A percentile compares a stretch with the other conserved stretches of the same genome.
phyloP scores from a whole-genome alignment of 257 asterid species.

The Galeopsis tetrahit region DNA sequence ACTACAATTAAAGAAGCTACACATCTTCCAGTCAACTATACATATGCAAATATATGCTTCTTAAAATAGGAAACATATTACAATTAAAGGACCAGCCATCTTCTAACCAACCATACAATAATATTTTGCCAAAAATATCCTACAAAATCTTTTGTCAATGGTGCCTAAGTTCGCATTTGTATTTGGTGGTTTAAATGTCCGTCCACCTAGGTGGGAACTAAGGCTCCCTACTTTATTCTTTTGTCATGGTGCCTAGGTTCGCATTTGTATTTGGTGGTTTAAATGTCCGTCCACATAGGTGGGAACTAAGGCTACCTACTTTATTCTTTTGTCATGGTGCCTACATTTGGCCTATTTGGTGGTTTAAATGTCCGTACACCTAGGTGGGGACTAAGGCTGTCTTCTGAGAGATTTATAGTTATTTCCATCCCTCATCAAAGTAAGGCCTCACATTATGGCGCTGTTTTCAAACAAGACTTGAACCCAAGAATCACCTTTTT shows the following conservation, averaged over 20 bases:
- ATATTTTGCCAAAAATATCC: background rate
- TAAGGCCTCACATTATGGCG: background rate
- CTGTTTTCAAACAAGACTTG: too few species aligned
- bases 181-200: background rate
- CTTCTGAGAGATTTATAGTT: background rate
- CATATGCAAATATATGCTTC: background rate
- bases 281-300: background rate
- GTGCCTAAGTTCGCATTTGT: background rate
- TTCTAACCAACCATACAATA: background rate
- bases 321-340: background rate
- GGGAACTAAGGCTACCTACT: background rate
- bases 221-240: background rate
- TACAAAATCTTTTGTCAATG: background rate
- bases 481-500: too few species aligned
- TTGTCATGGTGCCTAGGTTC: background rate
- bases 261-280: background rate
- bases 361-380: background rate
- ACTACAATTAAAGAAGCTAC: background rate
- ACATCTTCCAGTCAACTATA: slow-evolving; percentile 1
- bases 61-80: background rate
- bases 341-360: background rate
- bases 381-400: background rate
- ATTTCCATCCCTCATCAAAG: slow-evolving; percentile 19
- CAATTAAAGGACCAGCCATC: background rate
- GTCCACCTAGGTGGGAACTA: background rate